phyloP scores from a whole-genome alignment of 306 rosid species.

The Canavalia gladiata region DNA sequence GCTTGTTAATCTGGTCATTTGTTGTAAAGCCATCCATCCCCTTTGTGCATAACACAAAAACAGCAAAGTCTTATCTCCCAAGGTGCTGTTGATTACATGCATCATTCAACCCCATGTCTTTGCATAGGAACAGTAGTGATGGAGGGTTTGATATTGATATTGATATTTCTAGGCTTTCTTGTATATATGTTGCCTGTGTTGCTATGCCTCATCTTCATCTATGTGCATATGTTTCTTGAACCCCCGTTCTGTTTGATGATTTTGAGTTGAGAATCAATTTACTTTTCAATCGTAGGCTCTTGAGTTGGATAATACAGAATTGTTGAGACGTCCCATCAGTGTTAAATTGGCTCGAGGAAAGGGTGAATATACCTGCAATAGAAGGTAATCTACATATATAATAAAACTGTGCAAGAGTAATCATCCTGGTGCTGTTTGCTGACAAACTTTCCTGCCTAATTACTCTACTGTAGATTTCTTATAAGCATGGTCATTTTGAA shows the following conservation, averaged over 20 bases:
- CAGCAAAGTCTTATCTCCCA: background rate
- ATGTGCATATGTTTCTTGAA: conserved; percentile 2
- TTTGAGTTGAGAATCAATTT: conserved; percentile 25
- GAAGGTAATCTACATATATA: conserved; percentile 53
- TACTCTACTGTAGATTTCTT: background rate
- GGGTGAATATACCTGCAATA: conserved; percentile 13
- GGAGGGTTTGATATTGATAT: background rate
- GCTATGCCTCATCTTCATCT: conserved; percentile 9
- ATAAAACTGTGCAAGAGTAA: background rate
- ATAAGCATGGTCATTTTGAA: background rate
- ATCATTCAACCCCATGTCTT: background rate
- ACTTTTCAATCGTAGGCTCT: conserved; percentile 47
- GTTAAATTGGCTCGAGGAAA: conserved; percentile 40
- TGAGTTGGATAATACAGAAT: conserved; percentile 42
- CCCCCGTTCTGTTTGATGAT: conserved; percentile 4
- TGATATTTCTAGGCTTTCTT: conserved; percentile 23
- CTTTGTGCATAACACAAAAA: conserved; percentile 5
- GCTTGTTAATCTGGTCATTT: conserved; percentile 18
- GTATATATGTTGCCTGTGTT: background rate
- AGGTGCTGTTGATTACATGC: background rate
- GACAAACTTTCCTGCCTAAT: background rate
- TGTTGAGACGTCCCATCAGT: conserved; percentile 40
- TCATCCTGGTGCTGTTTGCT: background rate
- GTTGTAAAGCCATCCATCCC: background rate
- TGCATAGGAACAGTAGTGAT: conserved; percentile 21